These are phyloP conservation scores for Neurospora sp. DNA, from an alignment of 2,329 filamentous ascomycete species.

Conservation along the genomic window DNA sequence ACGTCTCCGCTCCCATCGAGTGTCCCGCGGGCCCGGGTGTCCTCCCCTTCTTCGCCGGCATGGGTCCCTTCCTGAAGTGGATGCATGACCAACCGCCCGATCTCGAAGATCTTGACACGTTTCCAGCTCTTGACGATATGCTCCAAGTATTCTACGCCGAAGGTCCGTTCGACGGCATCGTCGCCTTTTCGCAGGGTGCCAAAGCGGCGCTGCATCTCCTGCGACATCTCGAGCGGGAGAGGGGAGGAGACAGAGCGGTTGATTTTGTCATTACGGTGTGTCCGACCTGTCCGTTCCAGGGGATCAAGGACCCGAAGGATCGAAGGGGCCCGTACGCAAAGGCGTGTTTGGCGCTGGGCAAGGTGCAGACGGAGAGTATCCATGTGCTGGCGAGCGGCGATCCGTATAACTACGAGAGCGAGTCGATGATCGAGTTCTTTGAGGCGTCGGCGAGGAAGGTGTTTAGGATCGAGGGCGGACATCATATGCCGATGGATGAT, in stretches of 20 bases:
- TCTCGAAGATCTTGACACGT: slow-evolving; percentile 1
- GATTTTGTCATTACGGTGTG: slow-evolving; percentile 11
- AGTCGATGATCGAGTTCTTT: slow-evolving; percentile 12
- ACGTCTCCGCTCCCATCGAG: slow-evolving; percentile 22
- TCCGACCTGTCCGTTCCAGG: slow-evolving; percentile 11
- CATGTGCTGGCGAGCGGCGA: slow-evolving; percentile 14
- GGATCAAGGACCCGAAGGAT: not conserved
- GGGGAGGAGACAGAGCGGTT: not conserved
- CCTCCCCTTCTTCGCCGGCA: slow-evolving; percentile 25
- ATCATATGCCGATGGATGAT: slow-evolving; percentile 16
- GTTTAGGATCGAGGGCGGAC: slow-evolving; percentile 14
- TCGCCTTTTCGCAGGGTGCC: slow-evolving; percentile 26
- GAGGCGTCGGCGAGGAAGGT: slow-evolving; percentile 8
- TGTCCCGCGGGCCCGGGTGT: slow-evolving; percentile 25
- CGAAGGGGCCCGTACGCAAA: not conserved
- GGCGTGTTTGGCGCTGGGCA: slow-evolving; percentile 2
- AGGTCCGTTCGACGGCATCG: slow-evolving; percentile 21
- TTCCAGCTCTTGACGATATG: not conserved
- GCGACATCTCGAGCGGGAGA: slow-evolving; percentile 3
- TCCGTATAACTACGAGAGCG: slow-evolving; percentile 12
- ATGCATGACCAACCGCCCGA: slow-evolving; percentile 14
- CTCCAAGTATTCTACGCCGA: slow-evolving; percentile 11
- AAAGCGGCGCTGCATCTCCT: slow-evolving; percentile 13
- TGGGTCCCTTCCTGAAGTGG: slow-evolving; percentile 26
- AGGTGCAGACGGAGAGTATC: slow-evolving; percentile 4